Base-by-base conservation (phyloP, 2,329 filamentous ascomycete species). In the Ophiostoma piceae region DNA sequence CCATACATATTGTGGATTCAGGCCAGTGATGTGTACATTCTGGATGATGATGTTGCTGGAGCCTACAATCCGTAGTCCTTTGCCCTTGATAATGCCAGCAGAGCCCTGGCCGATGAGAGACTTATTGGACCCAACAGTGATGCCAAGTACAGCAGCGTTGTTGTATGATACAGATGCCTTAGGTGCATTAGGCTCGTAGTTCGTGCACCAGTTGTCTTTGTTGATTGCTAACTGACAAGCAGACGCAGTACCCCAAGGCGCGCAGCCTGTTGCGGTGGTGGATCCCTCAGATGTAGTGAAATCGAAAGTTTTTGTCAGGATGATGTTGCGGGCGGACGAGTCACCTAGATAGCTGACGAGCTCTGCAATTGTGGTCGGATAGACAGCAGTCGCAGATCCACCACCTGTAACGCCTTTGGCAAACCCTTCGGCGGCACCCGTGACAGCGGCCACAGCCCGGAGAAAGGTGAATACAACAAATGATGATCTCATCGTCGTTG, bases 11-110 rank as follows among this genome's bases (percentile, higher is more conserved):
- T 64, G 26, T 14, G 60, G 60, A 32, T 64, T 64, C 14, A 64
- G 60, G 16, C 29, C 60, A 19, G 60, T 64, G 2, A 64, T 37
- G 29, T 64, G 60, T 5, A 64, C 16, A 16, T 64, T 64, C 14
- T 64, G 60, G 32, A 64, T 64, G 60, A 64, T 64, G 32, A 64
- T 64, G 16, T 64, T 64, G 60, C 60, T 64, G 32, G 60, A 35
- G 2, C 60, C 60, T 2, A 64, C 60, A n/a, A 64, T 64, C 3
- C 60, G 60, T 2, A 64, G 60, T 4, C 60, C 60, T 14, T 64
- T 64, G 60, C 60, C 60, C 29, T 64, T 64, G 16, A 64, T 64
- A 8, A 64, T 35, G 7, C 60, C 60, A n/a, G 60, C 32, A n/a
- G 60, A 64, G 2, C 60, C 60, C 16, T 64, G 29, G 5, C 60